Evolutionary conservation across 1,284 basidiomycete species (phyloP).

Genomic region (Ceratobasidium sp.): DNA sequence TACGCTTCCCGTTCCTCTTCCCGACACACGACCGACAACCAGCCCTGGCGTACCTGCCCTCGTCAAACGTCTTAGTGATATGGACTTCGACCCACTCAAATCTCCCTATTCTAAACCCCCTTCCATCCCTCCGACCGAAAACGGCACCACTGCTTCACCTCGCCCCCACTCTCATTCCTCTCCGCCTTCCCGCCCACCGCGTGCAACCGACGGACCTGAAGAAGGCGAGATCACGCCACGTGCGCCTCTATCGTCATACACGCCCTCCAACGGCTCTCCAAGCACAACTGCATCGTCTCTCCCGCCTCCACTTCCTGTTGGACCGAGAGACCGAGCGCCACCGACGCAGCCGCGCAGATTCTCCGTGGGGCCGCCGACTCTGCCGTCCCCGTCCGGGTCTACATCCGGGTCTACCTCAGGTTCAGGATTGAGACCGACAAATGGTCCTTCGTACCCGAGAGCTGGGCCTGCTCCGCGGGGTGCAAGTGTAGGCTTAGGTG

Average conservation of each 20-base stretch:
- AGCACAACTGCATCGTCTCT: neutral
- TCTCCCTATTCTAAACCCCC: too few species aligned
- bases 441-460: neutral
- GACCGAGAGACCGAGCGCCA: conserved; percentile 17
- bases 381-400: neutral
- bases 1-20: neutral
- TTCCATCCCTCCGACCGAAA: too few species aligned
- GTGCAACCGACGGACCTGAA: conserved; percentile 18
- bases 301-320: neutral
- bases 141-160: neutral
- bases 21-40: neutral
- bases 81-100: conserved; percentile 22
- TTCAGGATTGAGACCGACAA: neutral
- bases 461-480: conserved; percentile 9
- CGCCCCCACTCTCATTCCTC: neutral
- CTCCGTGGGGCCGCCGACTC: neutral
- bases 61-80: conserved; percentile 8
- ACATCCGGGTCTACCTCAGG: conserved; percentile 23
- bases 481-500: too few species aligned
- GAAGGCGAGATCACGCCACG: conserved; percentile 39
- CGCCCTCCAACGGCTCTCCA: conserved; percentile 27
- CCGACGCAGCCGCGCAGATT: conserved; percentile 39
- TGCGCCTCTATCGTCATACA: conserved; percentile 5
- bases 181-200: conserved; percentile 6
- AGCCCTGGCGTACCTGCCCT: conserved; percentile 25